Percentiles rank a stretch among this genome's conserved stretches.
Evolutionary conservation across 441 rosid species (phyloP).

Genomic region (Erodium trifolium): DNA sequence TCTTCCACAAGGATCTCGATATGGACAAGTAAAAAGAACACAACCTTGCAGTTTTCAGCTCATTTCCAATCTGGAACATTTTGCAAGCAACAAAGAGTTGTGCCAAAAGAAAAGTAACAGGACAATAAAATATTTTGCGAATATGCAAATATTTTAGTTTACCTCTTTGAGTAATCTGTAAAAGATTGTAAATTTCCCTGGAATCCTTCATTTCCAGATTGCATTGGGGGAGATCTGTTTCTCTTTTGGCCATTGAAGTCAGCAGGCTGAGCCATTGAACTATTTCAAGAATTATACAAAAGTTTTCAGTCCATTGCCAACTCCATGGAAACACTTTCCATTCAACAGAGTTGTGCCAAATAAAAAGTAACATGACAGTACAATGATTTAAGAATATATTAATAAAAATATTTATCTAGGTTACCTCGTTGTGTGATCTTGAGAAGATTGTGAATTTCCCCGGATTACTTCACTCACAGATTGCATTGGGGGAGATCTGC

Average conservation of each 20-base stretch:
- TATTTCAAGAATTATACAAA: conserved; percentile 21
- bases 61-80: background rate
- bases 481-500: conserved; percentile 32
- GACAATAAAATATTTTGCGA: background rate
- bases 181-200: conserved; percentile 27
- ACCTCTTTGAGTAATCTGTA: conserved; percentile 45
- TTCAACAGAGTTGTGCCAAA: background rate
- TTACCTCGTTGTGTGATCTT: conserved; percentile 44
- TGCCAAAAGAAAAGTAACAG: background rate
- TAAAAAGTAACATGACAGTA: background rate
- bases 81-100: background rate
- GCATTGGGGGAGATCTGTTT: conserved; percentile 32
- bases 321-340: background rate
- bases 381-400: background rate
- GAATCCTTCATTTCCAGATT: conserved; percentile 26
- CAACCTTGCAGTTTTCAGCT: background rate
- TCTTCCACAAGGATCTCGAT: background rate
- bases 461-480: conserved; percentile 25
- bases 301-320: background rate
- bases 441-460: conserved; percentile 29
- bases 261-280: conserved; percentile 23
- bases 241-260: conserved; percentile 38
- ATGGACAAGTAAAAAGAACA: background rate
- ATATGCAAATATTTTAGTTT: conserved; percentile 19
- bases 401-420: conserved; percentile 14